These are phyloP conservation scores for Eucalyptus pauciflora DNA, from an alignment of 345 rosid genomes.

Conservation along the genomic window DNA sequence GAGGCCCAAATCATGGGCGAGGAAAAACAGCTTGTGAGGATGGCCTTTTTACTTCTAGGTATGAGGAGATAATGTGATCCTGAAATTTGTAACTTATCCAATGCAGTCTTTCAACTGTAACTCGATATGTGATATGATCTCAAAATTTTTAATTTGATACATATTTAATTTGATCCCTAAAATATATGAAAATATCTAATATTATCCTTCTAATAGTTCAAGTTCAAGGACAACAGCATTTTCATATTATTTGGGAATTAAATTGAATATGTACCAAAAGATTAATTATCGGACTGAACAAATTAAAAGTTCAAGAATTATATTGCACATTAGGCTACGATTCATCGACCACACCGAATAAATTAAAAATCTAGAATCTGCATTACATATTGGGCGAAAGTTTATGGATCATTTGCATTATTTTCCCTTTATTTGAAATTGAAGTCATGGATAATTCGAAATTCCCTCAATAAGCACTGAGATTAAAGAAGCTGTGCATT, in stretches of 20 bases:
- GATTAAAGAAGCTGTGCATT: not conserved
- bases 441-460: rapidly evolving
- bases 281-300: rapidly evolving
- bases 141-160: rapidly evolving
- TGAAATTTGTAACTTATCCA: rapidly evolving
- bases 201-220: too few relatives aligned
- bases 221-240: rapidly evolving
- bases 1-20: not conserved
- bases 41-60: not conserved
- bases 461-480: not conserved
- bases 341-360: rapidly evolving
- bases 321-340: rapidly evolving
- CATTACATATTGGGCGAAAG: rapidly evolving
- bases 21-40: not conserved
- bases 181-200: too few relatives aligned
- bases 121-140: rapidly evolving
- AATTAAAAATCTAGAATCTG: rapidly evolving
- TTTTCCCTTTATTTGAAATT: too few relatives aligned
- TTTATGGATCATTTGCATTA: rapidly evolving
- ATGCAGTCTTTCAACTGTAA: rapidly evolving
- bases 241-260: rapidly evolving
- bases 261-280: too few relatives aligned
- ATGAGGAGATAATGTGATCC: too few relatives aligned
- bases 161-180: rapidly evolving
- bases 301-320: too few relatives aligned